phyloP scores from a whole-genome alignment of 2,329 filamentous ascomycete genomes.

The Colletotrichum camelliae region DNA sequence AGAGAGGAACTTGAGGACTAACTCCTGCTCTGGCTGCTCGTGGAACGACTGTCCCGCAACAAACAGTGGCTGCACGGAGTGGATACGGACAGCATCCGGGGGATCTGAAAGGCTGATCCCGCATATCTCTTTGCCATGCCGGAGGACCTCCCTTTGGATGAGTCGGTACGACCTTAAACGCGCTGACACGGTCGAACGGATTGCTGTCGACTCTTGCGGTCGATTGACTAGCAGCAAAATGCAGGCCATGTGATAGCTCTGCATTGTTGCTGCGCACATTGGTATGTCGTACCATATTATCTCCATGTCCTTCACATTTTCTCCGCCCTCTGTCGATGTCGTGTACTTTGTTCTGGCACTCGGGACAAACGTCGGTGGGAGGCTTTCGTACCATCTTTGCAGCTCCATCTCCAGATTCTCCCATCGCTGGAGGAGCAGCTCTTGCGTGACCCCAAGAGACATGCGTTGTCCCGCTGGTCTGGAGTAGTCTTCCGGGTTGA shows the following conservation, averaged over 20 bases:
- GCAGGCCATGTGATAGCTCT: constrained; percentile 68
- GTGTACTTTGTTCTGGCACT: background rate
- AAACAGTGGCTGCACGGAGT: background rate
- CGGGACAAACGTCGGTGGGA: background rate
- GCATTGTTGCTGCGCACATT: constrained; percentile 70
- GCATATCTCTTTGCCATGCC: background rate
- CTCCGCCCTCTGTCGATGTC: background rate
- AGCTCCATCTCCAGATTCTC: background rate
- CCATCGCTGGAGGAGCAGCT: constrained; percentile 16
- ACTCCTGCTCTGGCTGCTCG: constrained; percentile 59
- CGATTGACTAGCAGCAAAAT: constrained; percentile 55
- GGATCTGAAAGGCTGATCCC: background rate
- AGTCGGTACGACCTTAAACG: background rate
- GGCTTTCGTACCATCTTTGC: background rate
- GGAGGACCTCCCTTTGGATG: background rate
- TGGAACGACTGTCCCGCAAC: constrained; percentile 44
- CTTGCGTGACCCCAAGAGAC: background rate
- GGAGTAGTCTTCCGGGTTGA: constrained; percentile 25
- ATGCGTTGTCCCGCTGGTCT: background rate
- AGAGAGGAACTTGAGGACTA: constrained; percentile 59
- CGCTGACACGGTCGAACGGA: background rate
- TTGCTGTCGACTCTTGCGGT: background rate
- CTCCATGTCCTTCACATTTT: constrained; percentile 34
- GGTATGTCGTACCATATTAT: constrained; percentile 69
- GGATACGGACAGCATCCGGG: background rate